Base-by-base conservation (phyloP, 2,329 filamentous ascomycete species). In the Xylariaceae sp. region DNA sequence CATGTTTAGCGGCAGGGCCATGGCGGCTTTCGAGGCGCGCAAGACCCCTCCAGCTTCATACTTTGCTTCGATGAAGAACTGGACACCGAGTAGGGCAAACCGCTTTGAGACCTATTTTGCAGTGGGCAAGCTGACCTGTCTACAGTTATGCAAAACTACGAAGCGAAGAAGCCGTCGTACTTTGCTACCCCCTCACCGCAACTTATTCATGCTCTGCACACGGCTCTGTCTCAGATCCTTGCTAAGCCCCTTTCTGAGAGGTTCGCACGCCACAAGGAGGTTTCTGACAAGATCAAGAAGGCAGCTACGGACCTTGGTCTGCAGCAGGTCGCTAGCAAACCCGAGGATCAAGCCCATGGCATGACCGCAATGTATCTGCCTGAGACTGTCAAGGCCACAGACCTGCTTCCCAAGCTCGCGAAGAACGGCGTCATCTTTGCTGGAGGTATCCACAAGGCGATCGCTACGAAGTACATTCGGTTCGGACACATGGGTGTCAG, bases 351-450 rank as follows among this genome's bases (percentile, higher is more conserved):
- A 78, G 92, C 94, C 48, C 93, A 96, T 74, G 92, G 90, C 69
- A 99, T 99, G 94, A 99, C 94, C 2, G 93, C 94, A 60, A 94
- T 99, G 67, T 97, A 94, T 76, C 82, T 99, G 57, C 94, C 94
- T 1, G 90, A 97, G 62, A 87, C 82, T 47, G 78, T 97, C 56
- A 86, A 88, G 67, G 87, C 89, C 35, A 83, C 92, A 2, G 90
- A 96, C 65, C 80, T 99, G 39, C 81, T 99, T 56, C 92, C 94
- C 10, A 92, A 86, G 72, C 79, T 99, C 64, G 76, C 90, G 63
- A 90, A 89, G 78, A 92, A 89, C 75, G 92, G 92, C 35, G 89
- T 99, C 47, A 85, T 99, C 61, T 97, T 97, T 73, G 94, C 94
- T 23, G 94, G 92, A 61, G 94, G 94, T 62, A 82, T 99, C 68